Evolutionary conservation across 768 basidiomycete genomes (phyloP), one percentile per base, ranked within the genome.

Genomic region (Rhodotorula kratochvilovae): DNA sequence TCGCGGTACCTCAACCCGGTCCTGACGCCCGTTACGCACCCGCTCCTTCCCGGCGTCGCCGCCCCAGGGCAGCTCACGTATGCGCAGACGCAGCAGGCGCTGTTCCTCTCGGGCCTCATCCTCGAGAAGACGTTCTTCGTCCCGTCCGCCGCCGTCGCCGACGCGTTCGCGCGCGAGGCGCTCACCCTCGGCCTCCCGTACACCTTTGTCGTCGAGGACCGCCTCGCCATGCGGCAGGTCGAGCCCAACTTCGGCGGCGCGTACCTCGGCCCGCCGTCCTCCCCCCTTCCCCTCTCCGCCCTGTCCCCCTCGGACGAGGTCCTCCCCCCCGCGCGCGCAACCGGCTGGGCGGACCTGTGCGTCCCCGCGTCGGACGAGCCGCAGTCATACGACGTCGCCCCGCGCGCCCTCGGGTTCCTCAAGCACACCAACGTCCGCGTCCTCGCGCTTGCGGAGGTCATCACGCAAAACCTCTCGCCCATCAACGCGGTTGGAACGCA

Each of bases 31-130:
- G 86, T 97, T 55, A 90, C 92, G 0, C 95, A 97, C 79, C 88
- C 91, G 0, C 83, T 89, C 8, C 85, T 95, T 16, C 93, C 93
- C 0, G 84, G 83, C 65, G 87, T 88, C 75, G 91, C 93, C 0
- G 95, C 93, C 0, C 93, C 93, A 3, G 94, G 94, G 15, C 93
- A 97, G 77, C 84, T 97, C 42, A 88, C 92, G 8, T 90, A 90
- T 80, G 86, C 84, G 17, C 86, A 96, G 79, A 92, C 97, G 58
- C 90, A 94, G 75, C 83, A 83, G 50, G 90, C 90, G 1, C 83
- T 95, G 50, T 84, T 89, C 77, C 84, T 95, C 25, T 82, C 91
- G 31, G 93, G 95, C 2, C 83, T 77, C n/a, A 71, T 66, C 55
- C 66, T 74, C 70, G 69, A 74, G 12, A 68, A 66, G 29, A 71